Conservation (phyloP, 2,329 filamentous ascomycete species). For the Periconia macrospinosa region DNA sequence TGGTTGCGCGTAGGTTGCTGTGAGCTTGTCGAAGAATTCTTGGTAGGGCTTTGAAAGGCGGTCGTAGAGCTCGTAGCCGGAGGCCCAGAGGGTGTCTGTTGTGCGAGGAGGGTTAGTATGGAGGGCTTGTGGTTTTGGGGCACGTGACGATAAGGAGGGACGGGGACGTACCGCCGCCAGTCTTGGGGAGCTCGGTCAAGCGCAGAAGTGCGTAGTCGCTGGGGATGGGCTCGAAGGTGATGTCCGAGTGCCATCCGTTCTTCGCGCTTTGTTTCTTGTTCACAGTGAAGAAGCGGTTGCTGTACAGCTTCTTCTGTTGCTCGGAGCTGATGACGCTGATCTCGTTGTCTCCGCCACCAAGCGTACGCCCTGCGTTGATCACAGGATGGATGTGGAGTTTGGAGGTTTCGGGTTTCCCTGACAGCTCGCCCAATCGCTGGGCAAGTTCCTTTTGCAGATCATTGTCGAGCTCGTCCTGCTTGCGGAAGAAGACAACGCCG, state of each 20-base stretch:
- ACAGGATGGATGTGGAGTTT: conserved; percentile 65
- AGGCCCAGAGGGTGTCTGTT: conserved; percentile 39
- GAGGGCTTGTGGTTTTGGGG: background rate
- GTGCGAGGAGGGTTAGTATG: background rate
- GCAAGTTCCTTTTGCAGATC: conserved; percentile 58
- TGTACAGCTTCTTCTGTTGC: conserved; percentile 37
- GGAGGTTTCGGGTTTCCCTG: conserved; percentile 59
- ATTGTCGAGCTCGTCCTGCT: conserved; percentile 54
- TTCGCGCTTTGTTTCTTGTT: conserved; percentile 50
- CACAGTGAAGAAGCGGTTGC: conserved; percentile 21
- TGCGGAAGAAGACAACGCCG: conserved; percentile 59
- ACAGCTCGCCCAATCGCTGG: conserved; percentile 60
- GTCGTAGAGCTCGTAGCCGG: conserved; percentile 52
- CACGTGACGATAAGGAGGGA: too few relatives aligned
- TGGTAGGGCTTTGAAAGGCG: conserved; percentile 53
- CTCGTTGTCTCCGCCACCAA: conserved; percentile 43
- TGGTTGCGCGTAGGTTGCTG: conserved; percentile 52
- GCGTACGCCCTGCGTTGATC: conserved; percentile 46
- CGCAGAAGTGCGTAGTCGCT: conserved; percentile 43
- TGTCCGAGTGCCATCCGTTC: conserved; percentile 56
- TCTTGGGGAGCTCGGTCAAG: conserved; percentile 38
- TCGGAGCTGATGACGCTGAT: conserved; percentile 45
- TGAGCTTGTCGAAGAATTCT: conserved; percentile 51
- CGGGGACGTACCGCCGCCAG: conserved; percentile 47
- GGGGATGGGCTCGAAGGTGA: conserved; percentile 44